These are phyloP conservation scores for Fragaria nilgerrensis DNA, from an alignment of 306 rosid genomes.

Conservation along the genomic window DNA sequence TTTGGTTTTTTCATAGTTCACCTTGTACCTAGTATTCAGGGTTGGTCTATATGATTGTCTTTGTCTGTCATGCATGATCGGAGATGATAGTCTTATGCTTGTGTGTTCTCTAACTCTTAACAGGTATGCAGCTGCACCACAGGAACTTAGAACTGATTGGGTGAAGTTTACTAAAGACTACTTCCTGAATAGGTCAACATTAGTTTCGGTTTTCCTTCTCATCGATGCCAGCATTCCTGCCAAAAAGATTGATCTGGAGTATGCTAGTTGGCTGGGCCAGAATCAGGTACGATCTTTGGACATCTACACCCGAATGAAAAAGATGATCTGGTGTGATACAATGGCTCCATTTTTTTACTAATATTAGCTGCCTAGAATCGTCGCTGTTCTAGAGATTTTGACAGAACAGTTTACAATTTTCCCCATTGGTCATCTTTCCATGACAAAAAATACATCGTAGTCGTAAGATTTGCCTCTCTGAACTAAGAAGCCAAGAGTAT, in stretches of 20 bases:
- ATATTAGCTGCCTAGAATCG: conserved; percentile 1
- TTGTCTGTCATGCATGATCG: neutral
- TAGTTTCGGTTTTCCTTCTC: conserved; percentile 96
- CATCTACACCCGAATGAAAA: neutral
- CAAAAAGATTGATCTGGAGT: conserved; percentile 79
- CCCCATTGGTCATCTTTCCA: neutral
- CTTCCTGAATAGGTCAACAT: conserved; percentile 71
- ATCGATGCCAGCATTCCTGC: conserved; percentile 98
- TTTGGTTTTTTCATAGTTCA: neutral
- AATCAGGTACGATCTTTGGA: conserved; percentile 63
- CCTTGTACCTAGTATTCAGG: neutral
- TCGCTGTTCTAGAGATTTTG: neutral
- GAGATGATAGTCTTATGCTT: neutral
- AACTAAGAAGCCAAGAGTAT: conserved; percentile 5
- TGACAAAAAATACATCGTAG: neutral
- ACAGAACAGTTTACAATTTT: neutral
- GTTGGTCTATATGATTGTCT: neutral
- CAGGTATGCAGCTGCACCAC: conserved; percentile 97
- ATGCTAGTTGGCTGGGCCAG: conserved; percentile 95
- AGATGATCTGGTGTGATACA: neutral
- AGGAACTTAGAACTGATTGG: conserved; percentile 86
- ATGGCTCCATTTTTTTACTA: no score
- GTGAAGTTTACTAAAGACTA: conserved; percentile 83
- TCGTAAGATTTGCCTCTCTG: neutral
- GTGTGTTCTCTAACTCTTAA: neutral